Conservation (phyloP, 805 yeast genomes). For the Barnettozyma siamensis region DNA sequence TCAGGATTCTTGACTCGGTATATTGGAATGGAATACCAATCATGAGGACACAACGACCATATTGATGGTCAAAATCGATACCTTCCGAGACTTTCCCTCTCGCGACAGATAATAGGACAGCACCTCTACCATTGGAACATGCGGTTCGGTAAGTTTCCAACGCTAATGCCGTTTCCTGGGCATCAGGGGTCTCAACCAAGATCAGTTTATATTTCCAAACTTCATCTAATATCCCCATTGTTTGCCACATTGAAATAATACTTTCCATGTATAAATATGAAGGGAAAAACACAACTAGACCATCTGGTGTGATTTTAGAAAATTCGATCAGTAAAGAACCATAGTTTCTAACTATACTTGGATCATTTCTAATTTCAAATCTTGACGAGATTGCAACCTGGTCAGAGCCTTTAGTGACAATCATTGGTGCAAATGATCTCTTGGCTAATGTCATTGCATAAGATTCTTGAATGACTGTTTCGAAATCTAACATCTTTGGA, state of each 20-base stretch:
- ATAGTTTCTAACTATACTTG: conserved; percentile 94
- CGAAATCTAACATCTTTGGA: conserved; percentile 92
- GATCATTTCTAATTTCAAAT: conserved; percentile 95
- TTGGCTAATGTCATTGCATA: conserved; percentile 94
- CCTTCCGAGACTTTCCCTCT: conserved; percentile 99
- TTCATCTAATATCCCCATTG: conserved; percentile 95
- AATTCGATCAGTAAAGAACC: conserved; percentile 90
- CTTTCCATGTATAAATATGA: conserved; percentile 97
- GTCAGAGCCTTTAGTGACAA: conserved; percentile 96
- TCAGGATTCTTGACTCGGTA: conserved; percentile 92
- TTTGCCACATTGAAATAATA: conserved; percentile 97
- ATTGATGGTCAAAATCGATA: conserved; percentile 97
- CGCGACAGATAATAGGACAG: conserved; percentile 92
- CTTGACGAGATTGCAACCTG: conserved; percentile 96
- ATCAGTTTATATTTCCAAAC: conserved; percentile 97
- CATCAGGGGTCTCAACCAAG: conserved; percentile 97
- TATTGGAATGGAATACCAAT: conserved; percentile 99
- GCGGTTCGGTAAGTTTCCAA: conserved; percentile 94
- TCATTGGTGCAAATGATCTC: conserved; percentile 88
- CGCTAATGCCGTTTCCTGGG: conserved; percentile 95
- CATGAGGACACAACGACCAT: conserved; percentile 96
- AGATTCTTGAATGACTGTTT: conserved; percentile 89
- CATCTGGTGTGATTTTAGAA: conserved; percentile 95
- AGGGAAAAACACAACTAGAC: conserved; percentile 96
- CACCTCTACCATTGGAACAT: conserved; percentile 96